A percentile compares a stretch with the other conserved stretches of the same genome.
phyloP scores from a whole-genome alignment of 495 filamentous ascomycete genomes.

The Penicillium cosmopolitanum region DNA sequence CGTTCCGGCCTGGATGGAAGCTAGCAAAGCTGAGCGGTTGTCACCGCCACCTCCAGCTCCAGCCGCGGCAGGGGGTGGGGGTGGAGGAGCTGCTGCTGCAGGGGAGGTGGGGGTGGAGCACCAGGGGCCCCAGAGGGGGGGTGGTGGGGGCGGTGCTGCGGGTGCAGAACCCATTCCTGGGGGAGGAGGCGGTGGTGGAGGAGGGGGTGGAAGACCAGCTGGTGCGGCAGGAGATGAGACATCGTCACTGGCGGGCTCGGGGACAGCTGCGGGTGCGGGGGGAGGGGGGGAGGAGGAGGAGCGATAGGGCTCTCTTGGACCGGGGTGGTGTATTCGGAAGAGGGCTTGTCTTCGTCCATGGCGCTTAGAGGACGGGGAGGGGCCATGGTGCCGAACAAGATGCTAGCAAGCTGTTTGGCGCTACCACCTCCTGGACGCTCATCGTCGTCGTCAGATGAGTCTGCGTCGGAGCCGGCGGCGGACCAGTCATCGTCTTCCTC shows the following conservation, averaged over 20 bases:
- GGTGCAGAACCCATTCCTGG: slow-evolving; percentile 26
- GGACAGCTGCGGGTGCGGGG: slow-evolving; percentile 30
- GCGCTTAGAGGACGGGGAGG: slow-evolving; percentile 88
- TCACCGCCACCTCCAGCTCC: slow-evolving; percentile 48
- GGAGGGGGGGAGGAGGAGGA: slow-evolving; percentile 34
- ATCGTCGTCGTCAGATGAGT: slow-evolving; percentile 69
- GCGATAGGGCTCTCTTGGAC: slow-evolving; percentile 39
- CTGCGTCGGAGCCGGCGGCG: slow-evolving; percentile 76
- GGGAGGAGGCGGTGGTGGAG: slow-evolving; percentile 44
- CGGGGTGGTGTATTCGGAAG: slow-evolving; percentile 42
- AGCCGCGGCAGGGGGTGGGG: slow-evolving; percentile 57
- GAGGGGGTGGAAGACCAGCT: slow-evolving; percentile 44
- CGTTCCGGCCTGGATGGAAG: slow-evolving; percentile 79
- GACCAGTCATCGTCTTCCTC: slow-evolving; percentile 90
- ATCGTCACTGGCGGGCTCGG: slow-evolving; percentile 37
- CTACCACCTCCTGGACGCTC: slow-evolving; percentile 75
- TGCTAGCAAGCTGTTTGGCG: slow-evolving; percentile 89
- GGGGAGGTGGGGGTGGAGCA: slow-evolving; percentile 36
- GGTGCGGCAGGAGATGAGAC: slow-evolving; percentile 36
- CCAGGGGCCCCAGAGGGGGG: slow-evolving; percentile 32
- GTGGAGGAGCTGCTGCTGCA: slow-evolving; percentile 48
- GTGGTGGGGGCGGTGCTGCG: slow-evolving; percentile 30
- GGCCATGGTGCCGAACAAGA: slow-evolving; percentile 96
- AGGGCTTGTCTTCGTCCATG: slow-evolving; percentile 66
- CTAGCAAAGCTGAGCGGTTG: slow-evolving; percentile 66